Conservation (phyloP, 805 yeast genomes). For the Saturnispora diversa region DNA sequence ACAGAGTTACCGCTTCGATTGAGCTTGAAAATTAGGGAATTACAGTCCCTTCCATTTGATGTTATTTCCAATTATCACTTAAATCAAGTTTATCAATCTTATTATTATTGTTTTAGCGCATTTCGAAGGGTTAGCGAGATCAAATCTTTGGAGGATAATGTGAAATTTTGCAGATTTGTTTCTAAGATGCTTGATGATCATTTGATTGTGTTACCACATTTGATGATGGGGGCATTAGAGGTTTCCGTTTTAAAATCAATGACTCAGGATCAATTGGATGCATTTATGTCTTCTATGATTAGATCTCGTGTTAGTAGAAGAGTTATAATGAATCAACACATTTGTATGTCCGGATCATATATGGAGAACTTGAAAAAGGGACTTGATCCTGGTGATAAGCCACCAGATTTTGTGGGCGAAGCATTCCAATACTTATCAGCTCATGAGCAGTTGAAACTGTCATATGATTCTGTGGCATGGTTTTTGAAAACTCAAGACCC, state of each 20-base stretch:
- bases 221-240: slow-evolving; percentile 90
- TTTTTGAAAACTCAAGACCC: slow-evolving; percentile 50
- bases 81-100: slow-evolving; percentile 77
- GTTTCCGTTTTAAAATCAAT: slow-evolving; percentile 52
- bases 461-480: slow-evolving; percentile 42
- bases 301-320: slow-evolving; percentile 85
- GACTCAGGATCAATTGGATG: slow-evolving; percentile 59
- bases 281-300: slow-evolving; percentile 65
- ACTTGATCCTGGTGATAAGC: slow-evolving; percentile 40
- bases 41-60: slow-evolving; percentile 74
- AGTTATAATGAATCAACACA: slow-evolving; percentile 85
- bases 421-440: slow-evolving; percentile 78
- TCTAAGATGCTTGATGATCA: slow-evolving; percentile 68
- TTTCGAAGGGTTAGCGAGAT: slow-evolving; percentile 69
- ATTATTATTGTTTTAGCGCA: slow-evolving; percentile 79
- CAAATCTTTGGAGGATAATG: slow-evolving; percentile 65
- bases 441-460: slow-evolving; percentile 50
- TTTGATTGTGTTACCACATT: slow-evolving; percentile 71
- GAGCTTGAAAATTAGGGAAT: slow-evolving; percentile 68
- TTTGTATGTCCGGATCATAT: slow-evolving; percentile 65
- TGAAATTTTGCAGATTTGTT: slow-evolving; percentile 57
- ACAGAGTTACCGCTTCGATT: slow-evolving; percentile 78
- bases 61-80: slow-evolving; percentile 81
- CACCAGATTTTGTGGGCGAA: slow-evolving; percentile 60
- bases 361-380: slow-evolving; percentile 22